Evolutionary conservation across 768 basidiomycete species (phyloP).

Genomic region (Psilocybe azurescens): DNA sequence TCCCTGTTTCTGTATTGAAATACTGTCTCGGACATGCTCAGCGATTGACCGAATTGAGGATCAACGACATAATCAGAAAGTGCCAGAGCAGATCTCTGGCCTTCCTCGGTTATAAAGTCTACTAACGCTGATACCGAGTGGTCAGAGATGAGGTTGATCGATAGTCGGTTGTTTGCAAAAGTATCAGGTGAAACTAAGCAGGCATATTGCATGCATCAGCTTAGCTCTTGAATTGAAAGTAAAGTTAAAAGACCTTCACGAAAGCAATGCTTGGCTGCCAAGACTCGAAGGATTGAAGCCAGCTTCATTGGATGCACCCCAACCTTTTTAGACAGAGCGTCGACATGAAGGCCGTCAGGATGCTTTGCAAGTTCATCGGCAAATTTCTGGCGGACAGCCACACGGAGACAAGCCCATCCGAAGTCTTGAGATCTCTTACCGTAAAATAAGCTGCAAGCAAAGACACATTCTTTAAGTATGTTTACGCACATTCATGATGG

Average conservation of each 20-base stretch:
- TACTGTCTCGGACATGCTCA: neutral
- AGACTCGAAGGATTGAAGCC: slow-evolving; percentile 40
- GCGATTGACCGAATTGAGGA: slow-evolving; percentile 1
- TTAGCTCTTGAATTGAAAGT: too few relatives aligned
- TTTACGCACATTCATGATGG: slow-evolving; percentile 34
- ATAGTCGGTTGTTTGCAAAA: slow-evolving; percentile 47
- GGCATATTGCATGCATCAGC: too few relatives aligned
- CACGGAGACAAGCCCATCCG: slow-evolving; percentile 38
- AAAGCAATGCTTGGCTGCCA: slow-evolving; percentile 45
- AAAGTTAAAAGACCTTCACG: slow-evolving; percentile 13
- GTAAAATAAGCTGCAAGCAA: neutral
- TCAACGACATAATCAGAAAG: slow-evolving; percentile 2
- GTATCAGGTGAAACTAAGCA: slow-evolving; percentile 36
- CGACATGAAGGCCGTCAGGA: slow-evolving; percentile 40
- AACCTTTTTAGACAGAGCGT: slow-evolving; percentile 33
- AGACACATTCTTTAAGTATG: too few relatives aligned
- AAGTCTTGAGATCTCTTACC: slow-evolving; percentile 25
- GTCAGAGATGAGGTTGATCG: slow-evolving; percentile 34
- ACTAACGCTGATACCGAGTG: slow-evolving; percentile 31
- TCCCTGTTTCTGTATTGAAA: neutral
- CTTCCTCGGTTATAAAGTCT: slow-evolving; percentile 15
- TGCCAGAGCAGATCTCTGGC: slow-evolving; percentile 5
- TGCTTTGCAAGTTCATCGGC: slow-evolving; percentile 42
- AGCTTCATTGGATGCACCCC: slow-evolving; percentile 42
- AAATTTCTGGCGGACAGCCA: slow-evolving; percentile 39